A percentile compares a stretch with the other conserved stretches of the same genome.
phyloP scores from a whole-genome alignment of 345 rosid species.

The Lenwebbia sp. region DNA sequence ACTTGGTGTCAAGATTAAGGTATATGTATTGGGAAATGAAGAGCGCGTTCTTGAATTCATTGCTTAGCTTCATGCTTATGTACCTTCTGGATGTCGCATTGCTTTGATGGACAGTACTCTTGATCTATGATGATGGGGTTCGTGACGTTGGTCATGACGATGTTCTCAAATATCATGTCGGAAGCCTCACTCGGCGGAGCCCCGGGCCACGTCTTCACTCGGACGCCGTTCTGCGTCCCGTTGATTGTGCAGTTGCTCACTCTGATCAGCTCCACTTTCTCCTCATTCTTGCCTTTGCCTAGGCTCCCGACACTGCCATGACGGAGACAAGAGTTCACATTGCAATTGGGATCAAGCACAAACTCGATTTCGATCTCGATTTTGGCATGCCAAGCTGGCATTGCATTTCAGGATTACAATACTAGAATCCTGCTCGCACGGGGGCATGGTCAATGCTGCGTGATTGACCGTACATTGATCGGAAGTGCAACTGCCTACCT shows the following conservation, averaged over 20 bases:
- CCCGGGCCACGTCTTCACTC: constrained; percentile 49
- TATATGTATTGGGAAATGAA: neutral
- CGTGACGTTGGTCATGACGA: constrained; percentile 33
- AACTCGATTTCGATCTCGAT: neutral
- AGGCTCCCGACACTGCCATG: constrained; percentile 44
- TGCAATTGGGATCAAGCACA: neutral
- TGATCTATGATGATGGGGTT: constrained; percentile 52
- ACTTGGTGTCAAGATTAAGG: neutral
- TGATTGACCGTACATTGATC: neutral
- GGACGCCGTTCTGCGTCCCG: constrained; percentile 38
- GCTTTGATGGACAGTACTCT: constrained; percentile 30
- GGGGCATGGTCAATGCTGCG: neutral
- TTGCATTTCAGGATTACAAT: neutral
- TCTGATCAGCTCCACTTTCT: constrained; percentile 23
- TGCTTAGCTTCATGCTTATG: neutral
- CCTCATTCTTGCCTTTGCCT: constrained; percentile 30
- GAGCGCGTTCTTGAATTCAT: neutral
- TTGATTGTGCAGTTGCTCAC: constrained; percentile 30
- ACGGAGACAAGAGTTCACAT: neutral
- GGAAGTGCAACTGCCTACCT: constrained; percentile 17
- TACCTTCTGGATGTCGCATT: constrained; percentile 18
- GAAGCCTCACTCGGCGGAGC: constrained; percentile 20
- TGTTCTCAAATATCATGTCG: constrained; percentile 21
- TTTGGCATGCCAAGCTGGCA: neutral
- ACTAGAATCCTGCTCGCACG: neutral